A percentile compares a stretch with the other conserved stretches of the same genome.
These are phyloP conservation scores for Saturnispora bothae DNA, from an alignment of 805 yeast genomes.

Conservation along the genomic window DNA sequence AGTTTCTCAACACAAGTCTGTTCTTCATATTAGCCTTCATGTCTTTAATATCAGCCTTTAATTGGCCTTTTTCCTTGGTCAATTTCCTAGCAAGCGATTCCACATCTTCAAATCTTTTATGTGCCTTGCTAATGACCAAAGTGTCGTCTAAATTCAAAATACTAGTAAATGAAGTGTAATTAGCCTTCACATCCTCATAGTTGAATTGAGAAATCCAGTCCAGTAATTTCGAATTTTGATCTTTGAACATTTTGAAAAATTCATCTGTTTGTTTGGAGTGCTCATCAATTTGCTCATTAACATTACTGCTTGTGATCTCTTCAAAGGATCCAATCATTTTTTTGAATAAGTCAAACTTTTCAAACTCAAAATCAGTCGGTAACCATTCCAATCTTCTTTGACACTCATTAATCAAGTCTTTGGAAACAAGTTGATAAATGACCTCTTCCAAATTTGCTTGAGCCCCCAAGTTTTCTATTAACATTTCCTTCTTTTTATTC, in stretches of 20 bases:
- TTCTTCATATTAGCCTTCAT: constrained; percentile 29
- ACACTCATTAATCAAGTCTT: constrained; percentile 7
- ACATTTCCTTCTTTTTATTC: constrained; percentile 30
- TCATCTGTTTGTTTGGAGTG: background rate
- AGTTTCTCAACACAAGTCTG: constrained; percentile 57
- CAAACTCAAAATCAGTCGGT: constrained; percentile 2
- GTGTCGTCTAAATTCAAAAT: constrained; percentile 19
- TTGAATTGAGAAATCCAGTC: constrained; percentile 10
- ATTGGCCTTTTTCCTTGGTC: constrained; percentile 56
- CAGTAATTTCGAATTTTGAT: constrained; percentile 16
- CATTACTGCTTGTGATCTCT: background rate
- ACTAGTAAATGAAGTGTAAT: constrained; percentile 26
- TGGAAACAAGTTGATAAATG: constrained; percentile 12
- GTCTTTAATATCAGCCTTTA: constrained; percentile 36
- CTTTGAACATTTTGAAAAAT: background rate
- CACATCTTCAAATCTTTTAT: constrained; percentile 77
- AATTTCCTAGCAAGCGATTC: constrained; percentile 80
- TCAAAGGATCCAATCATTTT: background rate
- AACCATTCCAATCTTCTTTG: constrained; percentile 8
- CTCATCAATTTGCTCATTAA: background rate
- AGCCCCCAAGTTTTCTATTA: constrained; percentile 2
- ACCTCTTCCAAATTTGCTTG: constrained; percentile 3
- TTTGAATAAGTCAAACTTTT: background rate
- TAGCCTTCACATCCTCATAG: constrained; percentile 19
- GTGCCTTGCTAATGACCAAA: constrained; percentile 30